Evolutionary conservation across 306 rosid species (phyloP).

Genomic region (Glycine soja): DNA sequence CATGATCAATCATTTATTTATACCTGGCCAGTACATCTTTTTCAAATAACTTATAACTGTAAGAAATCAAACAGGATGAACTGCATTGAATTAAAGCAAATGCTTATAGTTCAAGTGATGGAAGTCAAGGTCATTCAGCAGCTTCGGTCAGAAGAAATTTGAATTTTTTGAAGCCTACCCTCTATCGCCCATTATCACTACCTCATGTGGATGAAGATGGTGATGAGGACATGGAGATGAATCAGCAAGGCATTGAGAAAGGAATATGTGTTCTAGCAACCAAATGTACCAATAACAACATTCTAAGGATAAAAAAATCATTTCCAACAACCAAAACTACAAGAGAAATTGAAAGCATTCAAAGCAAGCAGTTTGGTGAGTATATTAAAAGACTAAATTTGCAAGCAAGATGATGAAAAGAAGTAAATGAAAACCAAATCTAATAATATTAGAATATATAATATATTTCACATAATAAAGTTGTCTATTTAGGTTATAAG

Average conservation of each 20-base stretch:
- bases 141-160: slow-evolving; percentile 87
- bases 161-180: slow-evolving; percentile 63
- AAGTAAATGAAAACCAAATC: no score
- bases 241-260: slow-evolving; percentile 89
- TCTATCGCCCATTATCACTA: slow-evolving; percentile 55
- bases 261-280: no score
- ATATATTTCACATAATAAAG: no score
- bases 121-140: slow-evolving; percentile 70
- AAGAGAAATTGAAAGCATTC: no score
- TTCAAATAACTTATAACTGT: slow-evolving; percentile 41
- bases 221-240: slow-evolving; percentile 96
- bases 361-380: no score
- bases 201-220: slow-evolving; percentile 74
- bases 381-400: no score
- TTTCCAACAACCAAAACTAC: no score
- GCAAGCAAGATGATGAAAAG: no score
- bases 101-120: slow-evolving; percentile 57
- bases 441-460: no score
- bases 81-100: slow-evolving; percentile 71
- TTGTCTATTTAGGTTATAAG: no score
- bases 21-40: slow-evolving; percentile 23
- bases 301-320: no score
- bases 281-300: no score
- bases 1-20: slow-evolving; percentile 32
- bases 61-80: slow-evolving; percentile 70